phyloP scores from a whole-genome alignment of 169 alveolate species.

The Plasmodium knowlesi region DNA sequence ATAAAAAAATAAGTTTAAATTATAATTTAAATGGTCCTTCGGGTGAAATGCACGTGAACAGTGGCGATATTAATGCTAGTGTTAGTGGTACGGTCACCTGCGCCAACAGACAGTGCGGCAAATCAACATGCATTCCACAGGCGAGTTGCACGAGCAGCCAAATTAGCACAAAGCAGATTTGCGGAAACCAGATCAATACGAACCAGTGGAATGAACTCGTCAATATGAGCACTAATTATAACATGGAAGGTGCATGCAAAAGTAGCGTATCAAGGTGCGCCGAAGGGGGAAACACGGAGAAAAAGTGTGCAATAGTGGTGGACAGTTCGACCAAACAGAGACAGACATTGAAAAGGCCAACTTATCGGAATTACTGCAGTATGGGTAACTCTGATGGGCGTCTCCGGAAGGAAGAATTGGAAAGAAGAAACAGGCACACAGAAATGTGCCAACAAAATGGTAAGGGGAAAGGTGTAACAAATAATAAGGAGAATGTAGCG shows the following conservation, averaged over 20 bases:
- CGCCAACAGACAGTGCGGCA: not conserved
- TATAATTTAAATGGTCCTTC: not conserved
- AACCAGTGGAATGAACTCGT: slow-evolving; percentile 1
- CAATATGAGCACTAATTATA: not conserved
- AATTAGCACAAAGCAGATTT: not conserved
- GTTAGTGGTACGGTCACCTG: not conserved
- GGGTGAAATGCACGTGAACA: not conserved
- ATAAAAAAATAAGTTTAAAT: not conserved
- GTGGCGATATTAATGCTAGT: not conserved
- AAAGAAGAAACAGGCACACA: not conserved
- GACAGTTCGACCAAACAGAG: not conserved
- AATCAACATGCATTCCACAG: not conserved
- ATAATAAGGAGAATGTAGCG: not conserved
- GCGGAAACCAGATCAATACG: not conserved
- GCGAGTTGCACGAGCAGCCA: not conserved
- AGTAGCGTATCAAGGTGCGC: not conserved
- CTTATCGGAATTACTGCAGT: not conserved
- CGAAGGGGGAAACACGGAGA: not conserved
- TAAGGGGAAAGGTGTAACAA: not conserved
- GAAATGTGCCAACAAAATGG: not conserved
- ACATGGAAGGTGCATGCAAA: not conserved
- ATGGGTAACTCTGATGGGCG: not conserved
- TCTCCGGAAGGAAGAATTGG: not conserved
- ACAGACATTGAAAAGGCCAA: not conserved
- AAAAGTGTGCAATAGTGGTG: not conserved